Conservation (phyloP, 805 yeast genomes). For the Jamesozyma spencerorum region DNA sequence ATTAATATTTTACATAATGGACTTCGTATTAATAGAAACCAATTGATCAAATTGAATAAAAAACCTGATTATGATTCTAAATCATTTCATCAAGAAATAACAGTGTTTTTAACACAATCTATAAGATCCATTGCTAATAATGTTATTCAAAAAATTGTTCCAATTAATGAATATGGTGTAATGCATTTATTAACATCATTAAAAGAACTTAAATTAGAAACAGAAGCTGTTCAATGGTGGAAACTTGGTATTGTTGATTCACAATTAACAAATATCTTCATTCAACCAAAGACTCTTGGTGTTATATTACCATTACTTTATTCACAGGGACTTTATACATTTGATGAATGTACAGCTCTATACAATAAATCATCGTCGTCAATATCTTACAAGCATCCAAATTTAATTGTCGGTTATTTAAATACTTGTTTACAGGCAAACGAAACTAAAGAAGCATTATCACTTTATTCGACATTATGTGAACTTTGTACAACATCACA, state of each 20-base stretch:
- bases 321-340: conserved; percentile 41
- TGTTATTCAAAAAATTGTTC: conserved; percentile 34
- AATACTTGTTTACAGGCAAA: conserved; percentile 55
- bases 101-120: conserved; percentile 36
- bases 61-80: conserved; percentile 50
- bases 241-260: conserved; percentile 30
- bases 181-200: conserved; percentile 45
- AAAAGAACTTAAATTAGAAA: conserved; percentile 45
- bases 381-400: conserved; percentile 25
- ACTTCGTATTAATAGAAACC: conserved; percentile 42
- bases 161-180: conserved; percentile 40
- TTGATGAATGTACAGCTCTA: conserved; percentile 46
- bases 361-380: conserved; percentile 34
- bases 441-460: conserved; percentile 53
- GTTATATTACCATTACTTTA: conserved; percentile 56
- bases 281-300: conserved; percentile 55
- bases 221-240: conserved; percentile 61
- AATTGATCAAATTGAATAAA: conserved; percentile 40
- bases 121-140: conserved; percentile 41
- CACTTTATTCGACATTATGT: conserved; percentile 48
- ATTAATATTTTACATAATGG: conserved; percentile 44
- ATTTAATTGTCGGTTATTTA: conserved; percentile 57
- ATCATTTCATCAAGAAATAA: conserved; percentile 42
- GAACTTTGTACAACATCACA: conserved; percentile 13
- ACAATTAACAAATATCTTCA: conserved; percentile 30